phyloP scores from a whole-genome alignment of 176 grass and related monocot species.

The Urochloa ruziziensis region DNA sequence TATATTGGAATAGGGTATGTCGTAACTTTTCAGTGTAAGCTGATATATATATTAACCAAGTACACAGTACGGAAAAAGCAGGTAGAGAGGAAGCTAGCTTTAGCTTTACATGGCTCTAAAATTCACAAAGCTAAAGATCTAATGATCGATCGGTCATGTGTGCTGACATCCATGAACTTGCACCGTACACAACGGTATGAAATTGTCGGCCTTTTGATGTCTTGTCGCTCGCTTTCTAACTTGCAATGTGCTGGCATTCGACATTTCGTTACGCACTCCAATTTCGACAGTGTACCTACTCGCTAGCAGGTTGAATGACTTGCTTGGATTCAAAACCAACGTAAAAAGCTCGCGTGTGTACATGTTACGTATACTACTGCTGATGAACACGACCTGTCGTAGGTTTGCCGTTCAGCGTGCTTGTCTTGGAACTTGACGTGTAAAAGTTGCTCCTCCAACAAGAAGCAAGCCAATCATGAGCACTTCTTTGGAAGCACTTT shows the following conservation, averaged over 20 bases:
- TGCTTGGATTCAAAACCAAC: background rate
- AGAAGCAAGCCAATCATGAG: background rate
- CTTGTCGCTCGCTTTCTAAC: background rate
- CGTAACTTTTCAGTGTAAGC: background rate
- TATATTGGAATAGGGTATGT: background rate
- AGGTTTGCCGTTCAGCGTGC: background rate
- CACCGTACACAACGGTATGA: slow-evolving; percentile 28
- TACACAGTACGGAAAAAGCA: background rate
- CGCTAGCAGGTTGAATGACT: background rate
- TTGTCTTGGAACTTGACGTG: background rate
- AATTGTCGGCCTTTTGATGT: slow-evolving; percentile 39
- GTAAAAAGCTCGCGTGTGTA: background rate
- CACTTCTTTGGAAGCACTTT: background rate
- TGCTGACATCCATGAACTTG: slow-evolving; percentile 26
- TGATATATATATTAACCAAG: background rate
- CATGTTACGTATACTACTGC: background rate
- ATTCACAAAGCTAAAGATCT: slow-evolving; percentile 37
- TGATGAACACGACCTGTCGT: background rate
- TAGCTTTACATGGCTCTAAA: slow-evolving; percentile 34
- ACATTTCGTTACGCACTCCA: background rate
- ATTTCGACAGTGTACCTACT: background rate
- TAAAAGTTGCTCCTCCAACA: background rate
- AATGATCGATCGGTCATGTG: background rate
- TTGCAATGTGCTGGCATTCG: background rate
- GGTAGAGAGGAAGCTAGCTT: background rate